Evolutionary conservation across 495 filamentous ascomycete genomes (phyloP).

Genomic region (Talaromyces wortmannii): DNA sequence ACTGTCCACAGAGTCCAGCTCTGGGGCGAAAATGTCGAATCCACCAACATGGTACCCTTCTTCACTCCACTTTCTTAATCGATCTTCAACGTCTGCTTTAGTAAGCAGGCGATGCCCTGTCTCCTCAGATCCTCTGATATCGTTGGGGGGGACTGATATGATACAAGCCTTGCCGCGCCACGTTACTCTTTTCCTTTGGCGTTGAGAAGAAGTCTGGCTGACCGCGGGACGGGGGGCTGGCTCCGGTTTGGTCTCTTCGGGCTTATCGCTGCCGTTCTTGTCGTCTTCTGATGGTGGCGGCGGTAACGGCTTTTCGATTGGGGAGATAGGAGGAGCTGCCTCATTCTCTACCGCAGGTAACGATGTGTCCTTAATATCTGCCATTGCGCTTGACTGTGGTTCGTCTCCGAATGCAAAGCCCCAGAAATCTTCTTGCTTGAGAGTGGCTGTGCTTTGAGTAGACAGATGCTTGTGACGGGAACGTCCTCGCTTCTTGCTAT

Average conservation of each 20-base stretch:
- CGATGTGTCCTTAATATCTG: constrained; percentile 22
- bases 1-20: constrained; percentile 20
- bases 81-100: constrained; percentile 52
- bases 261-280: constrained; percentile 1
- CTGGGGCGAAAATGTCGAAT: constrained; percentile 52
- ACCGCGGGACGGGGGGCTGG: background rate
- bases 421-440: constrained; percentile 53
- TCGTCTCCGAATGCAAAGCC: constrained; percentile 40
- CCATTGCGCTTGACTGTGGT: constrained; percentile 25
- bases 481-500: constrained; percentile 13
- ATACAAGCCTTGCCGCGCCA: constrained; percentile 73
- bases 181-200: constrained; percentile 33
- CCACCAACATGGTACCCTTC: constrained; percentile 70
- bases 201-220: constrained; percentile 14
- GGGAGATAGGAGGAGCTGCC: constrained; percentile 11
- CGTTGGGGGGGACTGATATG: constrained; percentile 63
- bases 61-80: constrained; percentile 62
- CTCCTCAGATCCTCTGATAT: constrained; percentile 52
- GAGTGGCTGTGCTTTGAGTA: constrained; percentile 56
- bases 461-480: constrained; percentile 35
- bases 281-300: constrained; percentile 29
- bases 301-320: constrained; percentile 40
- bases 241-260: constrained; percentile 4
- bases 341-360: constrained; percentile 12
- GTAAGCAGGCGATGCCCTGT: constrained; percentile 52